These are phyloP conservation scores for Coniosporium apollinis DNA, from an alignment of 495 filamentous ascomycete genomes.

Conservation along the genomic window DNA sequence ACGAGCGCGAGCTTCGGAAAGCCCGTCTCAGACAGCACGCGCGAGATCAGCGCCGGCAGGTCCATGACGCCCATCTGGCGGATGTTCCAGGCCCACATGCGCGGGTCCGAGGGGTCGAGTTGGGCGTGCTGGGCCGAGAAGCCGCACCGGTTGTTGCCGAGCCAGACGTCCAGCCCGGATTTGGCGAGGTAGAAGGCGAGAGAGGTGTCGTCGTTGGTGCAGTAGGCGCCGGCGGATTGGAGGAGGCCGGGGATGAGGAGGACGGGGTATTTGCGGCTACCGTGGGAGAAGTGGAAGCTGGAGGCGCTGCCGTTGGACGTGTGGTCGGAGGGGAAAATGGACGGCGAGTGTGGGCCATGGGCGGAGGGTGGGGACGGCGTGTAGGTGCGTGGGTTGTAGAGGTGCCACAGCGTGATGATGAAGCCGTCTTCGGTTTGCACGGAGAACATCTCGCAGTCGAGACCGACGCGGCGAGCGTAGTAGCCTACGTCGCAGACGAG, in stretches of 20 bases:
- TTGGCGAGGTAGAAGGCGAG: slow-evolving; percentile 88
- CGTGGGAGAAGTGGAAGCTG: slow-evolving; percentile 15
- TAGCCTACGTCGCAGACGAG: slow-evolving; percentile 67
- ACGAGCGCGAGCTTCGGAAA: slow-evolving; percentile 74
- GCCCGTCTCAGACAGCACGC: slow-evolving; percentile 65
- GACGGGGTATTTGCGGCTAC: slow-evolving; percentile 62
- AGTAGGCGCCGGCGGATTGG: slow-evolving; percentile 78
- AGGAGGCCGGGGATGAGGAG: slow-evolving; percentile 79
- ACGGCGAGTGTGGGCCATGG: slow-evolving; percentile 15
- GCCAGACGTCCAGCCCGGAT: slow-evolving; percentile 89
- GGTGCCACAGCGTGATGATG: slow-evolving; percentile 72
- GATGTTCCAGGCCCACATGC: slow-evolving; percentile 98
- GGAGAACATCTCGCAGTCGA: slow-evolving; percentile 68
- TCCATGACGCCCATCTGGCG: slow-evolving; percentile 86
- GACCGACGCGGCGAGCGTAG: slow-evolving; percentile 75
- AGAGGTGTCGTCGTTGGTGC: slow-evolving; percentile 76
- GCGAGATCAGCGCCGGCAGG: slow-evolving; percentile 71
- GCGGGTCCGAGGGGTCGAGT: slow-evolving; percentile 56
- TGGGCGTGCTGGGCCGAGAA: slow-evolving; percentile 58
- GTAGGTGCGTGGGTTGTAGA: slow-evolving; percentile 73
- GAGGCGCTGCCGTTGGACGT: slow-evolving; percentile 17
- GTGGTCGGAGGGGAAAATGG: slow-evolving; percentile 21
- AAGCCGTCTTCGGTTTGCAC: slow-evolving; percentile 95
- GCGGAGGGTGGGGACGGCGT: slow-evolving; percentile 6
- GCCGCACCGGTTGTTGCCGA: slow-evolving; percentile 89